Base-by-base conservation (phyloP, 371 early-diverging fungal species). In the Saksenaea oblongispora region DNA sequence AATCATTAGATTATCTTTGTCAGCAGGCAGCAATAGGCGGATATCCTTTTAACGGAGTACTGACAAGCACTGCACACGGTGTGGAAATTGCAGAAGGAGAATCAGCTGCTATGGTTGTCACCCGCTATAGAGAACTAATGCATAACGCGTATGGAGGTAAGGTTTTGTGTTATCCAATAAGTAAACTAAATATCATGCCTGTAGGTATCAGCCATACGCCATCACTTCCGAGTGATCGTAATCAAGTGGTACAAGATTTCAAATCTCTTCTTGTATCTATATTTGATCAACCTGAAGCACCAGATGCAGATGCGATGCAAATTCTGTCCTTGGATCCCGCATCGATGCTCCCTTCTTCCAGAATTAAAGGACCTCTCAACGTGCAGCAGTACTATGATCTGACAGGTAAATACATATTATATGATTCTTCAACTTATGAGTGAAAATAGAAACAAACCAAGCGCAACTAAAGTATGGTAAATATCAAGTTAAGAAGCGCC, bases 391-490 rank as follows among this genome's bases (percentile, higher is more conserved):
- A 84, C 60, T 75, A 80, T 69, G 75, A 72, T 37, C 37, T 82
- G 35, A 51, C 80, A 66, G 65, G 84, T 84, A 67, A 10, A 41
- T 10, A 17, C 0, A 22, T 11, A 3, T 13, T 56, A n/a, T 7
- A 22, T 7, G 14, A 4, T 41, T 57, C 37, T 24, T 61, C 1
- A 17, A 3, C 47, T 11, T 44, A 67, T 17, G 24, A 18, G 9
- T 22, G 51, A 22, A 47, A 18, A 59, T 57, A 66, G 87, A 87
- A 63, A 73, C 77, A 0, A 85, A 80, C 54, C 85, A 80, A 73
- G 78, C 80, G 31, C 84, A 85, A 15, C 76, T 82, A 18, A 87
- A 87, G 62, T 87, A 87, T 58, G 85, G 87, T 8, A 87, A 87
- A 65, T 87, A 83, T 57, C 84, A 84, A 68, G 84, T 87, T 14